phyloP scores from a whole-genome alignment of 1,284 basidiomycete genomes.

The Boletus calvinii region DNA sequence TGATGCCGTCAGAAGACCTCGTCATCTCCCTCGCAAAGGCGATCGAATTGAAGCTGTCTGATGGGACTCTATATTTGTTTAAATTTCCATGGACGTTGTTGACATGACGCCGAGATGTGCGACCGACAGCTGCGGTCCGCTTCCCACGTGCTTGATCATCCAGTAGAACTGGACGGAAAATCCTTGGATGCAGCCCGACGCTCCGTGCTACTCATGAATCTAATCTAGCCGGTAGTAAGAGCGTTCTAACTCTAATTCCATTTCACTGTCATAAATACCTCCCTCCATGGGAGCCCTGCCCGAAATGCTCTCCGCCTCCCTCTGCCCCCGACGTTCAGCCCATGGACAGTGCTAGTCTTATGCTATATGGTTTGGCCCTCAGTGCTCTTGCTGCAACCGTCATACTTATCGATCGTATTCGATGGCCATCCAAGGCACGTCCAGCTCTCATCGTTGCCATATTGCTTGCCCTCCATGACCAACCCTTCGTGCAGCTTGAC shows the following conservation, averaged over 20 bases:
- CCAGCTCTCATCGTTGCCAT: background rate
- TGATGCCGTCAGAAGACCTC: constrained; percentile 21
- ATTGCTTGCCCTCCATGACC: background rate
- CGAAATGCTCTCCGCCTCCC: constrained; percentile 31
- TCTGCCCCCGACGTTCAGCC: constrained; percentile 20
- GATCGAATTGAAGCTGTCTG: constrained; percentile 6
- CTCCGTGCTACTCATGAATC: constrained; percentile 25
- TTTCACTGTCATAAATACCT: constrained; percentile 34
- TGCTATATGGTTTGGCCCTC: constrained; percentile 24
- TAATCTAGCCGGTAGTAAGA: constrained; percentile 29
- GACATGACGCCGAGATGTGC: constrained; percentile 18
- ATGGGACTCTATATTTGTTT: constrained; percentile 16
- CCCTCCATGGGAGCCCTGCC: constrained; percentile 19
- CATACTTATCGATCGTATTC: constrained; percentile 21
- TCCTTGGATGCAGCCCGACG: constrained; percentile 4
- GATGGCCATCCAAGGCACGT: constrained; percentile 29
- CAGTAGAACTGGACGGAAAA: constrained; percentile 8
- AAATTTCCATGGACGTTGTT: constrained; percentile 23
- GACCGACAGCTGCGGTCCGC: constrained; percentile 1
- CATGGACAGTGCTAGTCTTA: constrained; percentile 28
- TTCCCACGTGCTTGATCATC: constrained; percentile 1
- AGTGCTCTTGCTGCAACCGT: constrained; percentile 9
- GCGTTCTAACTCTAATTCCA: constrained; percentile 34
- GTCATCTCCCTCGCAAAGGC: constrained; percentile 18
- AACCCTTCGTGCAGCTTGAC: constrained; percentile 22